A percentile compares a stretch with the other conserved stretches of the same genome.
These are phyloP conservation scores for Kockovaella imperatae DNA, from an alignment of 768 basidiomycete species.

Conservation along the genomic window DNA sequence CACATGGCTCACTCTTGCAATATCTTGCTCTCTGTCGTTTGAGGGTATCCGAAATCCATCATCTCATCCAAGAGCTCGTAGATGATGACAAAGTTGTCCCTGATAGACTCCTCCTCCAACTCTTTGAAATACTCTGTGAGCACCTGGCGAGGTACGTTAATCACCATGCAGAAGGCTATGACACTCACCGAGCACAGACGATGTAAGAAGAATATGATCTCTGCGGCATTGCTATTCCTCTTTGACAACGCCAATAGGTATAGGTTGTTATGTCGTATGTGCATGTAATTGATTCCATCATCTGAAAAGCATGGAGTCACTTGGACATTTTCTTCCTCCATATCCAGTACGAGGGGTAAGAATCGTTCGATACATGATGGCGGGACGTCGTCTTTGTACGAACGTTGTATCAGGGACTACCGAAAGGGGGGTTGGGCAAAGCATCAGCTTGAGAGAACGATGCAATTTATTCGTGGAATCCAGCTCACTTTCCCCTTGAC, in stretches of 20 bases:
- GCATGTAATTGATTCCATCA: conserved; percentile 95
- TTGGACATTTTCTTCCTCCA: conserved; percentile 94
- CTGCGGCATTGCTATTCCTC: conserved; percentile 89
- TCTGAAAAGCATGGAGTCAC: conserved; percentile 93
- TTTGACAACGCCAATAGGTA: conserved; percentile 93
- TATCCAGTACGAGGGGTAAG: conserved; percentile 82
- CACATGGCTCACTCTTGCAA: conserved; percentile 68
- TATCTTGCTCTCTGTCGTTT: conserved; percentile 99
- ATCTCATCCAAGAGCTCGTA: conserved; percentile 98
- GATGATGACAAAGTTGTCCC: conserved; percentile 99
- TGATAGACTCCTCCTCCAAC: conserved; percentile 95
- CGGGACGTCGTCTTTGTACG: conserved; percentile 92
- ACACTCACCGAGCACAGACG: conserved; percentile 57
- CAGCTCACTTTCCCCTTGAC: conserved; percentile 77
- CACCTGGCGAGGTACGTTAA: conserved; percentile 52
- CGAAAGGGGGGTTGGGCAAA: neutral
- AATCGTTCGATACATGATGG: conserved; percentile 85
- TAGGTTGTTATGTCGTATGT: conserved; percentile 94
- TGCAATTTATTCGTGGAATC: neutral
- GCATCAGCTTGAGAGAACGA: neutral
- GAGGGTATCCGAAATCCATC: conserved; percentile 99
- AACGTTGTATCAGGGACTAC: conserved; percentile 87
- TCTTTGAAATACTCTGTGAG: conserved; percentile 99
- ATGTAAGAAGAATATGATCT: conserved; percentile 93
- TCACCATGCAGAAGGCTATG: no score